Base-by-base conservation (phyloP, 2,329 filamentous ascomycete genomes). In the Verticillium klebahnii region DNA sequence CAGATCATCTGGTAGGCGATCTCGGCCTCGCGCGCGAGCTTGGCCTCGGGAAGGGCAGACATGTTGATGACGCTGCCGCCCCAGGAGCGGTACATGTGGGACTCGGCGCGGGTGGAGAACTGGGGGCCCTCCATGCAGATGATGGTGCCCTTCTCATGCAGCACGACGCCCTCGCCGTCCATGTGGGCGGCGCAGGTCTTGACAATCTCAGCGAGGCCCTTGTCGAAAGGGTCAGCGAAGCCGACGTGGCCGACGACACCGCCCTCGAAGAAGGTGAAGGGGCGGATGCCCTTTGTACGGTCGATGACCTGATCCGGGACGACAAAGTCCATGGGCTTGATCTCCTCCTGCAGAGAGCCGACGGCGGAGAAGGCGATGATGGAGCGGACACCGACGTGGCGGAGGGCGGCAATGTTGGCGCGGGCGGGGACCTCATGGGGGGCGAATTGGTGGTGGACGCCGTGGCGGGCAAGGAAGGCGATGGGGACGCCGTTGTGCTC, bases 101-200 rank as follows among this genome's bases (percentile, higher is more conserved):
- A 95, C 80, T 99, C 95, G 62, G 95, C 94, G 65, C 95, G 92
- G 19, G 95, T 98, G 64, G 90, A 95, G 84, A 99, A 99, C 71
- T 97, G 93, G 23, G 95, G 95, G n/a, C 95, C 95, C 84, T 99
- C 95, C 90, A 99, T 99, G 80, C 93, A 97, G 69, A 99, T 83
- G 64, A 98, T 78, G 2, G 90, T 92, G 55, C 94, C 95, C 68
- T 86, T 88, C 69, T 91, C 89, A 76, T 99, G 95, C 68, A 98
- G 79, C 17, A 85, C 85, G 19, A 97, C 91, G 59, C 91, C 92
- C 5, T 97, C 92, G 57, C 94, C 93, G 70, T 91, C 86, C 74
- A 97, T 83, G 62, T 83, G 79, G 64, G 82, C 78, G 12, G 93
- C 93, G 74, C 93, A 97, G 62, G 83, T 82, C 72, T 89, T 84